Percentiles rank a stretch among this genome's conserved stretches.
Evolutionary conservation across 495 filamentous ascomycete genomes (phyloP).

Genomic region (Endocarpon pusillum): DNA sequence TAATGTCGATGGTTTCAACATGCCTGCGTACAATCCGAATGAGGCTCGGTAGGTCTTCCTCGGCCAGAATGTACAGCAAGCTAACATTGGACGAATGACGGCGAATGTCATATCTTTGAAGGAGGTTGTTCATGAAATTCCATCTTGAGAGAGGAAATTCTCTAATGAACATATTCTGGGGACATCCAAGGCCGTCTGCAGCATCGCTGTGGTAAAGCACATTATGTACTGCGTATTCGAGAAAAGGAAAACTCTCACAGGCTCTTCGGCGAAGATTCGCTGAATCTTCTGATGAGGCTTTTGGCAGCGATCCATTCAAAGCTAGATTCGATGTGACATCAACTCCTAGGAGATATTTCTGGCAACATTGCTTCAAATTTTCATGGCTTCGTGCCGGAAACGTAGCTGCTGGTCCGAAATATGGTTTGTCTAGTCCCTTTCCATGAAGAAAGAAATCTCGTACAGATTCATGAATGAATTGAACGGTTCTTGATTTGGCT

Average conservation of each 20-base stretch:
- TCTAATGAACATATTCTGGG: slow-evolving; percentile 23
- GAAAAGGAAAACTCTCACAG: slow-evolving; percentile 21
- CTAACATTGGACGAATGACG: slow-evolving; percentile 18
- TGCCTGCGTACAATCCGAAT: slow-evolving; percentile 13
- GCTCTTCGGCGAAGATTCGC: slow-evolving; percentile 8
- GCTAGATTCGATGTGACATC: slow-evolving; percentile 7
- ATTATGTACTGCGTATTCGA: slow-evolving; percentile 26
- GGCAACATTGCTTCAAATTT: slow-evolving; percentile 20
- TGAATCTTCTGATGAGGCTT: slow-evolving; percentile 10
- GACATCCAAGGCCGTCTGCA: slow-evolving; percentile 14
- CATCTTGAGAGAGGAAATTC: slow-evolving; percentile 18
- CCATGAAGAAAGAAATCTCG: slow-evolving; percentile 25
- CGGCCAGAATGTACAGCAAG: slow-evolving; percentile 30
- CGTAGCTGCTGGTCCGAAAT: no score
- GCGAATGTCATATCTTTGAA: slow-evolving; percentile 15
- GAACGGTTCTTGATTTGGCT: slow-evolving; percentile 13
- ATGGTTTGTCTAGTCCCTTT: slow-evolving; percentile 21
- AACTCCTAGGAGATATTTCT: slow-evolving; percentile 9
- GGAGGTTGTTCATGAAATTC: slow-evolving; percentile 22
- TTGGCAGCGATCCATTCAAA: slow-evolving; percentile 6
- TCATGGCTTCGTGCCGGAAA: slow-evolving; percentile 20
- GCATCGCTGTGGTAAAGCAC: slow-evolving; percentile 28
- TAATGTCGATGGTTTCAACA: slow-evolving; percentile 13
- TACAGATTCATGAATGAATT: slow-evolving; percentile 35
- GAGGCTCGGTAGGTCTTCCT: slow-evolving; percentile 21